phyloP scores from a whole-genome alignment of 176 grass and related monocot species.

The Thalia dealbata region DNA sequence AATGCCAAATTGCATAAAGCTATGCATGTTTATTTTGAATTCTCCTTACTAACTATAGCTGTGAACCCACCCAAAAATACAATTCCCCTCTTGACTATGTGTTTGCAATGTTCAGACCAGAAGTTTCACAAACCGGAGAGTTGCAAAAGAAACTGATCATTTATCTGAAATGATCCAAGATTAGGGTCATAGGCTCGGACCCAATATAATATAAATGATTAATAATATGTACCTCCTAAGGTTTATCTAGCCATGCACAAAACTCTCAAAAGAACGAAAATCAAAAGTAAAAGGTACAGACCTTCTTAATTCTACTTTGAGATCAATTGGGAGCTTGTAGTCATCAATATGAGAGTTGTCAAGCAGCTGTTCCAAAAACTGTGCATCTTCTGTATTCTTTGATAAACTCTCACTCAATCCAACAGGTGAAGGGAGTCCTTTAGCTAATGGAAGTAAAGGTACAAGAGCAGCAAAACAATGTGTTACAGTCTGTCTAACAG shows the following conservation, averaged over 20 bases:
- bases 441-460: conserved; percentile 85
- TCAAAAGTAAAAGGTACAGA: conserved; percentile 19
- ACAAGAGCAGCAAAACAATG: conserved; percentile 97
- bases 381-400: conserved; percentile 75
- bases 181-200: neutral
- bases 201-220: neutral
- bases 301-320: conserved; percentile 85
- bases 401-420: conserved; percentile 65
- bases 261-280: conserved; percentile 6
- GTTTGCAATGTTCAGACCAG: no score
- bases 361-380: conserved; percentile 93
- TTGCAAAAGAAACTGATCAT: no score
- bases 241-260: neutral
- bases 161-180: no score
- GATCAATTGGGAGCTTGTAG: conserved; percentile 78
- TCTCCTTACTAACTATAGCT: no score
- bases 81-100: no score
- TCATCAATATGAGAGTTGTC: conserved; percentile 97
- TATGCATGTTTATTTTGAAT: no score
- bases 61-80: no score
- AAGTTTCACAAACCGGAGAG: no score
- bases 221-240: neutral
- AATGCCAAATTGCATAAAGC: no score
- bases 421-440: conserved; percentile 50
- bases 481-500: conserved; percentile 90